phyloP scores from a whole-genome alignment of 106 monocot genomes.

The Dendrobium catenatum region DNA sequence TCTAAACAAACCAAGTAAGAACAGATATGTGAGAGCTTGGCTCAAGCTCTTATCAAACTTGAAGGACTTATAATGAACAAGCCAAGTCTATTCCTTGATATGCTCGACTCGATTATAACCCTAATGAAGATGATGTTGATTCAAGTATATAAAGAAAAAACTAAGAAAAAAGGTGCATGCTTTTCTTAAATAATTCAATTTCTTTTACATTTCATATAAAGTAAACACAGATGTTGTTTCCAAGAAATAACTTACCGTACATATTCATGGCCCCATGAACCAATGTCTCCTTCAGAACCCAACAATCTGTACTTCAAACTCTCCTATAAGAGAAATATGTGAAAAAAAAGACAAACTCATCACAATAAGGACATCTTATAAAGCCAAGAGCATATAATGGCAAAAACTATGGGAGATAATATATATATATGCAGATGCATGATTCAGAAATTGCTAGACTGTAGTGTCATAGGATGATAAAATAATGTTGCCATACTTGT shows the following conservation, averaged over 20 bases:
- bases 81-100: too few relatives aligned
- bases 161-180: background rate
- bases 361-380: background rate
- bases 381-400: background rate
- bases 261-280: conserved; percentile 99
- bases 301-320: conserved; percentile 87
- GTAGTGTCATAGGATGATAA: background rate
- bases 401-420: background rate
- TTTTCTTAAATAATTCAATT: background rate
- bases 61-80: too few relatives aligned
- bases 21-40: too few relatives aligned
- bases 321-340: conserved; percentile 42
- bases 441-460: background rate
- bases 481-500: background rate
- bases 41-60: too few relatives aligned
- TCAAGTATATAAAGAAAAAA: background rate
- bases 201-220: background rate
- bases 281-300: conserved; percentile 87
- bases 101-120: too few relatives aligned
- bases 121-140: background rate
- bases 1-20: too few relatives aligned
- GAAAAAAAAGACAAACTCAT: conserved; percentile 6
- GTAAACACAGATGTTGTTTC: background rate
- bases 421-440: background rate
- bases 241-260: conserved; percentile 52